Evolutionary conservation across 163 green algal species (phyloP).

Genomic region (Scenedesmus sp.): DNA sequence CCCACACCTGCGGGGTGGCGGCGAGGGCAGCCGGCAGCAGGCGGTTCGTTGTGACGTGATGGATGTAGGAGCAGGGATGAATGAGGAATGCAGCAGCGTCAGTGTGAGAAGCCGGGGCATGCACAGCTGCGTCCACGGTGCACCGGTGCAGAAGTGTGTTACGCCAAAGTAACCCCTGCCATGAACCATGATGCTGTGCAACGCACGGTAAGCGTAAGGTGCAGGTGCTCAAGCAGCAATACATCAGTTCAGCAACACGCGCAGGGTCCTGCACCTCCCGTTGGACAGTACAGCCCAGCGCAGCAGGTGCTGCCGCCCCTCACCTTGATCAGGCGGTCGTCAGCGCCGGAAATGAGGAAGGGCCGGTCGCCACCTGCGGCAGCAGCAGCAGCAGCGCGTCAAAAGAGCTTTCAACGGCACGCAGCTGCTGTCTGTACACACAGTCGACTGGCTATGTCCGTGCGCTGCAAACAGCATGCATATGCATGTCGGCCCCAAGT

Average conservation of each 20-base stretch:
- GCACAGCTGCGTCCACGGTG: background rate
- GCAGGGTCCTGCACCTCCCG: background rate
- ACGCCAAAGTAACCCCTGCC: background rate
- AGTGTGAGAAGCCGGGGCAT: background rate
- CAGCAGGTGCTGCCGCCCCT: background rate
- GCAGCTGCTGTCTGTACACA: too few species aligned
- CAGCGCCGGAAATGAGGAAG: conserved; percentile 96
- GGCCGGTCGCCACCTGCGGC: conserved; percentile 90
- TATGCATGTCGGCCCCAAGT: too few species aligned
- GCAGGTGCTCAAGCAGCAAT: background rate
- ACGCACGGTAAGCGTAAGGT: background rate
- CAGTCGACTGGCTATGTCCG: too few species aligned
- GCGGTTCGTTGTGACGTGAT: too few species aligned
- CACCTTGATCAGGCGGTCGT: conserved; percentile 93
- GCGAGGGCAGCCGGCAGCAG: too few species aligned
- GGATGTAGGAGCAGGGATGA: too few species aligned
- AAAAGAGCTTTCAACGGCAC: too few species aligned
- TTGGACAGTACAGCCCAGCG: background rate
- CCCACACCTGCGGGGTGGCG: conserved; percentile 95
- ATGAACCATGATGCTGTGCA: background rate
- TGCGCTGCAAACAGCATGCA: too few species aligned
- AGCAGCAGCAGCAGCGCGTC: conserved; percentile 3
- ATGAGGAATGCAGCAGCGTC: too few species aligned
- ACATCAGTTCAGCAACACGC: background rate
- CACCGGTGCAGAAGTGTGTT: background rate